phyloP scores from a whole-genome alignment of 202 grass and related monocot species.

The Panicum virgatum region DNA sequence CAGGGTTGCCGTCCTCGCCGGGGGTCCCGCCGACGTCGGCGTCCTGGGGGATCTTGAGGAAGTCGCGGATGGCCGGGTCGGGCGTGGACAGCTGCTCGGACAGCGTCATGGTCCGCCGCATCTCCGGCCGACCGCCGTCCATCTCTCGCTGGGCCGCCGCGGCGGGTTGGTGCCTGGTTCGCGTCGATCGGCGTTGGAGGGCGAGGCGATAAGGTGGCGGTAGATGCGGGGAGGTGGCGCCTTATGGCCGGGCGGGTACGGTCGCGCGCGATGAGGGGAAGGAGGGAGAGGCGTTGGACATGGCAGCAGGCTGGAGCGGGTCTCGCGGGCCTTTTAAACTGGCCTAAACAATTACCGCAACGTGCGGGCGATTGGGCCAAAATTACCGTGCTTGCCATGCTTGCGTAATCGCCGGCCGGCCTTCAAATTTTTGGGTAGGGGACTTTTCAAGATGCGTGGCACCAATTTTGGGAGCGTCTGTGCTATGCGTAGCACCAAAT shows the following conservation, averaged over 20 bases:
- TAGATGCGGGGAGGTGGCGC: slow-evolving; percentile 18
- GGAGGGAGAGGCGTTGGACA: not conserved
- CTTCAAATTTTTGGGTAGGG: not conserved
- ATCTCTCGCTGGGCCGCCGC: not conserved
- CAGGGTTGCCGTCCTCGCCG: not conserved
- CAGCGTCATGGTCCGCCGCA: slow-evolving; percentile 60
- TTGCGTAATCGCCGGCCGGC: not conserved
- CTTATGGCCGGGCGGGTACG: slow-evolving; percentile 12
- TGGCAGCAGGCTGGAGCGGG: slow-evolving; percentile 15
- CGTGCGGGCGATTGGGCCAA: not conserved
- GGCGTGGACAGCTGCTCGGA: slow-evolving; percentile 61
- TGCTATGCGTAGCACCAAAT: not conserved
- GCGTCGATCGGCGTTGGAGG: not conserved
- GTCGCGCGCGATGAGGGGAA: slow-evolving; percentile 12
- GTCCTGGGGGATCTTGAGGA: slow-evolving; percentile 43
- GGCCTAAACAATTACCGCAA: slow-evolving; percentile 8
- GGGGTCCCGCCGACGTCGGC: not conserved
- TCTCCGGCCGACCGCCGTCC: slow-evolving; percentile 45
- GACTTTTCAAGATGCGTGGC: not conserved
- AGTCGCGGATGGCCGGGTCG: slow-evolving; percentile 46
- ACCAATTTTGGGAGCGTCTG: not conserved
- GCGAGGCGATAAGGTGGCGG: not conserved
- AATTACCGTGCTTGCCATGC: slow-evolving; percentile 29
- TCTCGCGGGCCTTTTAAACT: slow-evolving; percentile 57
- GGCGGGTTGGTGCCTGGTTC: not conserved